Evolutionary conservation across 2,329 filamentous ascomycete species (phyloP), one percentile per base, ranked within the genome.

Genomic region (Biscogniauxia mediterranea): DNA sequence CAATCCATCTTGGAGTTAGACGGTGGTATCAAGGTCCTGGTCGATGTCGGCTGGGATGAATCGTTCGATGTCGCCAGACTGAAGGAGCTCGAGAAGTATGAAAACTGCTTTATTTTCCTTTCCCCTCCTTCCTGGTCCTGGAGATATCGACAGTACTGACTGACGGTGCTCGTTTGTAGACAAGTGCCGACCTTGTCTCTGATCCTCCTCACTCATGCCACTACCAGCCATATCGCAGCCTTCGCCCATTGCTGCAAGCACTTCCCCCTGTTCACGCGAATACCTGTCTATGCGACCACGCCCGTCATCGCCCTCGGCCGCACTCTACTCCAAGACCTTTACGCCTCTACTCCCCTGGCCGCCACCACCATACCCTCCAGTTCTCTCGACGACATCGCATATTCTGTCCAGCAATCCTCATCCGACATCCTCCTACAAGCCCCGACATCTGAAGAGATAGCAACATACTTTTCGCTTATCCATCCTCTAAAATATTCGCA

Each of bases 181-280:
- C 91, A 96, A 80, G 87, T 96, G 9, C 91, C 94, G 21, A 96
- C 94, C 0, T 84, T 99, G 52, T 98, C 95, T 2, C 83, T 99
- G 69, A 89, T 99, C 70, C 90, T 99, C 50, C 85, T 99, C 67
- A 99, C 95, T 1, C 95, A 99, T 76, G 91, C 95, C 64, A 99
- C 94, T 0, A 85, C 92, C 56, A 88, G 92, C 56, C 95, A 99
- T 78, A 85, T 99, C 60, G 94, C 92, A 68, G 95, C 95, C 61
- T 97, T 92, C 75, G 93, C 92, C 52, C 93, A 98, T 76, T 97
- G 93, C 80, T 98, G 95, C 87, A 97, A 97, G 77, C 89, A 97
- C 76, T 90, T 98, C 65, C 93, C 95, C 53, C 83, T 92, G 54
- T 99, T 99, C 78, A 90, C 89, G 9, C 89, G 93, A 72, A 93